Percentiles rank a stretch among this genome's conserved stretches.
phyloP scores from a whole-genome alignment of 1,139 yeast species.

The Candida mesenterica region DNA sequence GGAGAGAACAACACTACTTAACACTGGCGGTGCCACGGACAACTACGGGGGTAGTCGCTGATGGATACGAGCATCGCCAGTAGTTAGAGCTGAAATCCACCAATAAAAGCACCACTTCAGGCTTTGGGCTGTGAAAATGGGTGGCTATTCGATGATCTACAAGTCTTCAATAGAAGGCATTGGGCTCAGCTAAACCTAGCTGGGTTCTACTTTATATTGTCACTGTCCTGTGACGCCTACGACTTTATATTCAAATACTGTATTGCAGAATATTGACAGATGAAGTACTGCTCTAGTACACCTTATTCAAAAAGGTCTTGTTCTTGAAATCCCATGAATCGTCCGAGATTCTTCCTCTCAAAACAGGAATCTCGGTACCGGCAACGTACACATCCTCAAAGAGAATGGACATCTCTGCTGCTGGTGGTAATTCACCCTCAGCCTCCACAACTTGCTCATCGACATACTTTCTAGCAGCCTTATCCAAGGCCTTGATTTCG shows the following conservation, averaged over 20 bases:
- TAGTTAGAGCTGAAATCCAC: too few species aligned
- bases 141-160: too few species aligned
- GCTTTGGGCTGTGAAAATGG: too few species aligned
- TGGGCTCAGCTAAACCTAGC: too few species aligned
- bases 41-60: too few species aligned
- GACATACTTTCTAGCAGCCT: constrained; percentile 92
- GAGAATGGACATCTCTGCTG: constrained; percentile 88
- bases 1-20: neutral
- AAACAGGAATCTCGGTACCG: constrained; percentile 87
- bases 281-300: neutral
- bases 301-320: constrained; percentile 63
- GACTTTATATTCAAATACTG: too few species aligned
- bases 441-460: constrained; percentile 94
- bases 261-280: neutral
- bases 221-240: too few species aligned
- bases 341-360: constrained; percentile 95
- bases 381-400: constrained; percentile 96
- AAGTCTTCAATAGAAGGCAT: too few species aligned
- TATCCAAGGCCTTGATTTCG: constrained; percentile 90
- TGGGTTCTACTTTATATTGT: too few species aligned
- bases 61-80: too few species aligned
- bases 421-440: constrained; percentile 92
- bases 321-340: constrained; percentile 86
- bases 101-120: too few species aligned
- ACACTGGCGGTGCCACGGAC: neutral